These are phyloP conservation scores for Vitis riparia DNA, from an alignment of 164 flowering plant genomes.

Conservation along the genomic window DNA sequence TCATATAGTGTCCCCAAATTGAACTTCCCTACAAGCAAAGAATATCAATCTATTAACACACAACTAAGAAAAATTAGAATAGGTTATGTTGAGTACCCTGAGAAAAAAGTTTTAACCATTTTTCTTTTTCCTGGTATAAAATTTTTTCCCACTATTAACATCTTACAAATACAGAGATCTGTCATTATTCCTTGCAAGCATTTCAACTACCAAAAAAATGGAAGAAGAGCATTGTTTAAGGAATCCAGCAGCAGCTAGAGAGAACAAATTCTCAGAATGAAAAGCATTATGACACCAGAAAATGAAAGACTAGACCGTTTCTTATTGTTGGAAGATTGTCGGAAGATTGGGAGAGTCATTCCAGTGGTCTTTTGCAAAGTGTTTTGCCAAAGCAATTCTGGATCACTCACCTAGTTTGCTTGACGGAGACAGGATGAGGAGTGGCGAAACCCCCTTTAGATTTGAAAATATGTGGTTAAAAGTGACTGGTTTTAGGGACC, in stretches of 20 bases:
- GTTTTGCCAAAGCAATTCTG: too few species aligned
- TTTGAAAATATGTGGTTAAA: too few species aligned
- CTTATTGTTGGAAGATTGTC: too few species aligned
- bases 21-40: constrained; percentile 57
- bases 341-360: too few species aligned
- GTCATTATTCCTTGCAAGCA: not conserved
- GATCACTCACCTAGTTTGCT: too few species aligned
- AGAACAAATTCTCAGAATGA: not conserved
- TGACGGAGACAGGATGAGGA: too few species aligned
- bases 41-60: constrained; percentile 1
- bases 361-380: too few species aligned
- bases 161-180: too few species aligned
- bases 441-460: too few species aligned
- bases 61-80: not conserved
- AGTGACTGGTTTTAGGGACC: too few species aligned
- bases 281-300: not conserved
- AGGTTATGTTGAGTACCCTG: not conserved
- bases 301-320: not conserved
- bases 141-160: too few species aligned
- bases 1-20: constrained; percentile 76
- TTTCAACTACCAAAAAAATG: not conserved
- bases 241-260: not conserved
- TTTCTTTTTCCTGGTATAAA: too few species aligned
- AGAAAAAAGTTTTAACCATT: not conserved
- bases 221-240: not conserved